These are phyloP conservation scores for Orbilia oligospora DNA, from an alignment of 2,329 filamentous ascomycete genomes.

Conservation along the genomic window DNA sequence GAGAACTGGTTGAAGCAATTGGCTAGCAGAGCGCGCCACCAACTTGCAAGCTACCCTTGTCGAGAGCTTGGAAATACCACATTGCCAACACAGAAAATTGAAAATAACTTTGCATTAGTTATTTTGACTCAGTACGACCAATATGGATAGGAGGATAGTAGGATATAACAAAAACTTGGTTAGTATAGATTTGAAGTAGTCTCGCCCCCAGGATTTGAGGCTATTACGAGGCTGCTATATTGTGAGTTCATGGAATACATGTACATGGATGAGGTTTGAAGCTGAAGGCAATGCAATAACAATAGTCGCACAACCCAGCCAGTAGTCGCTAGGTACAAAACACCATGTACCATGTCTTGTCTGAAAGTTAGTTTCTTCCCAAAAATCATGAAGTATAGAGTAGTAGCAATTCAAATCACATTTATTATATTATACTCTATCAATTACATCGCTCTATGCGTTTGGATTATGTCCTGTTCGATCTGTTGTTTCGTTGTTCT, in stretches of 20 bases:
- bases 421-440: background rate
- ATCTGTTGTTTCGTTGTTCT: background rate
- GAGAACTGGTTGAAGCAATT: constrained; percentile 2
- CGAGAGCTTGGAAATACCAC: constrained; percentile 23
- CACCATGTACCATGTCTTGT: constrained; percentile 3
- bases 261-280: too few relatives aligned
- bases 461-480: background rate
- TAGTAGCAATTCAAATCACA: background rate
- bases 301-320: too few relatives aligned
- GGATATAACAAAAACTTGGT: too few relatives aligned
- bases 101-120: background rate
- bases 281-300: too few relatives aligned
- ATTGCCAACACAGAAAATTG: constrained; percentile 8
- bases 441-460: background rate
- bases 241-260: background rate
- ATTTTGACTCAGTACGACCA: background rate
- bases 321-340: background rate
- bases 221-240: background rate
- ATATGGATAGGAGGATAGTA: background rate
- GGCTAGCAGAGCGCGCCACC: constrained; percentile 5
- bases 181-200: too few relatives aligned
- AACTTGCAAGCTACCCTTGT: constrained; percentile 12
- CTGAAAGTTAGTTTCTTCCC: background rate
- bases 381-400: background rate
- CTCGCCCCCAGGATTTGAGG: too few relatives aligned